Evolutionary conservation across 495 filamentous ascomycete species (phyloP).

Genomic region (Penicillium arizonense): DNA sequence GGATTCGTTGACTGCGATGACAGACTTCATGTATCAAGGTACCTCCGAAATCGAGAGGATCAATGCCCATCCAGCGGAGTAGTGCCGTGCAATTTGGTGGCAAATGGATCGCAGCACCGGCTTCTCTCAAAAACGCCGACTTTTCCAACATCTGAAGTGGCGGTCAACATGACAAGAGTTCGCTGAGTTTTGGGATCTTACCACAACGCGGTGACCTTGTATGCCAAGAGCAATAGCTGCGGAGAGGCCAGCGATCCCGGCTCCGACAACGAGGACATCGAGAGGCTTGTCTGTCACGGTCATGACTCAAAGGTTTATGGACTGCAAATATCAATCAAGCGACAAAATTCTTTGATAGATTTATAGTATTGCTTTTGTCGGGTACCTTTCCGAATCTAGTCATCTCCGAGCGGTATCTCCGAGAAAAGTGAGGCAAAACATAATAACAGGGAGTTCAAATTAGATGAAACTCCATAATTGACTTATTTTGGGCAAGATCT

Average conservation of each 20-base stretch:
- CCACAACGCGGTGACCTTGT: slow-evolving; percentile 30
- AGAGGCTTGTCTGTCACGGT: slow-evolving; percentile 6
- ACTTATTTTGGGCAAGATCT: too few species aligned
- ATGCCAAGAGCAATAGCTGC: slow-evolving; percentile 31
- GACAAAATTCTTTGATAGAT: not conserved
- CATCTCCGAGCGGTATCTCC: not conserved
- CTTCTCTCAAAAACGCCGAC: slow-evolving; percentile 49
- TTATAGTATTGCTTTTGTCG: not conserved
- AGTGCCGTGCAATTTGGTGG: slow-evolving; percentile 49
- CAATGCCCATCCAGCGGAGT: slow-evolving; percentile 47
- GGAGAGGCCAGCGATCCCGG: slow-evolving; percentile 31
- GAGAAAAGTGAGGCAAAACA: not conserved
- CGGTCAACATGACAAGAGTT: not conserved
- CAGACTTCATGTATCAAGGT: slow-evolving; percentile 24
- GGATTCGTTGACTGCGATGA: not conserved
- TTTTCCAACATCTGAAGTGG: slow-evolving; percentile 47
- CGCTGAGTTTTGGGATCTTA: slow-evolving; percentile 4
- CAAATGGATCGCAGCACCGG: slow-evolving; percentile 53
- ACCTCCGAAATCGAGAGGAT: slow-evolving; percentile 33
- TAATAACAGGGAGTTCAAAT: not conserved
- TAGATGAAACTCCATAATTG: too few species aligned
- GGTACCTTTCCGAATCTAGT: not conserved
- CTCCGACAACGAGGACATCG: slow-evolving; percentile 26
- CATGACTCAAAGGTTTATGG: not conserved
- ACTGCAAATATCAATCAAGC: not conserved